Base-by-base conservation (phyloP, 2,329 filamentous ascomycete genomes). In the Uncinocarpus reesii region DNA sequence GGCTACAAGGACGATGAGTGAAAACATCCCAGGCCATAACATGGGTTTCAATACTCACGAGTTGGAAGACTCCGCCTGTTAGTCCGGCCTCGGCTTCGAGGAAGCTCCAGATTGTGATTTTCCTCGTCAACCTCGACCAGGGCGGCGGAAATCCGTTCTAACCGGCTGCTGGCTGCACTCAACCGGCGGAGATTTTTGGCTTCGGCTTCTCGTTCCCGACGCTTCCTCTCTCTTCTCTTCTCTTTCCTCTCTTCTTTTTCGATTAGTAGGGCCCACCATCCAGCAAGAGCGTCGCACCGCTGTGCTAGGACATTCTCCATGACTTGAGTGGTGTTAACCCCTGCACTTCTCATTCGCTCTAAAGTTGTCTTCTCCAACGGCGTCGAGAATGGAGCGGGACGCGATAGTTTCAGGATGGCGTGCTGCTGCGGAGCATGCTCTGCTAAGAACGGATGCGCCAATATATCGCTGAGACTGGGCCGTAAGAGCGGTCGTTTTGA, bases 161-260 rank as follows among this genome's bases (percentile, higher is more conserved):
- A 71, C 28, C 89, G 81, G 62, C 86, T 90, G 50, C 89, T 95
- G 4, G 90, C 88, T 49, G 86, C 86, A 53, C 92, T 96, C 38
- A 96, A 72, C 34, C 90, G 80, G 45, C 88, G 77, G 24, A 92
- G 73, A 52, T 80, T 86, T 62, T 87, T 83, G 49, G 80, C 80
- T 59, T 96, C 87, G 1, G 77, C 75, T 58, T 98, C 89, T 57
- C 80, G 81, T 62, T 96, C 89, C 60, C 78, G 87, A 7, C 90
- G 79, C 62, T 90, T 95, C 46, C 80, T 78, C 58, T 95, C 88
- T 53, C 83, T 75, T 52, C 88, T 76, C 53, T 71, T 76, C 55
- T 89, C 82, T 65, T 98, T 98, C 7, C 88, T 80, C 62, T 88
- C 80, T 62, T 98, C 92, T 64, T 96, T 98, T 61, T 96, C 92